Evolutionary conservation across 805 yeast species (phyloP), one percentile per base, ranked within the genome.

Genomic region (Metschnikowia orientalis): DNA sequence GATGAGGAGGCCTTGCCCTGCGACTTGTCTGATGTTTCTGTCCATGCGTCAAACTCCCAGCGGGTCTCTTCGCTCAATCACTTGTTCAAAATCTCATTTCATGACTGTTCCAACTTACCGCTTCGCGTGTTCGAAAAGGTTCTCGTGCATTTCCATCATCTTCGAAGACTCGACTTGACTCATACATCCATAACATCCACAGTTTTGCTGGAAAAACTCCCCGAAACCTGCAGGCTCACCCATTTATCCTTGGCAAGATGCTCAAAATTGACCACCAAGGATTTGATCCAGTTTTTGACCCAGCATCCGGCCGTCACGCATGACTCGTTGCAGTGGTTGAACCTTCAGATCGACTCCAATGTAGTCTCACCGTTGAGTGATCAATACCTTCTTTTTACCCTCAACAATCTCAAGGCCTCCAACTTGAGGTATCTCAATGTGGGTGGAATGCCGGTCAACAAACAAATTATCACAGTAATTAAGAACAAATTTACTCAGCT

Each of bases 101-200:
- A 88, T 58, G 95, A 87, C 50, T 89, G 97, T 55, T 79, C 92
- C 2, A 86, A 84, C 43, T 63, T 88, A 23, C 71, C 85, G 4
- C 57, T 74, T 5, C 67, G 65, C n/a, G 70, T 71, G 0, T 73
- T 83, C 36, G 65, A 65, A 16, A 70, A 68, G 32, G 53, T 84
- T 8, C 61, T 89, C 18, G 80, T 83, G 2, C 72, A 69, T 30
- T 60, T 81, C 28, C 60, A 66, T 16, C 63, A 68, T 38, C 59
- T 88, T 32, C 74, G 75, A 42, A 73, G 86, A 41, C 61, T 88
- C 18, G 97, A 88, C 53, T 63, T 89, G 30, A 77, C 84, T 10
- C 95, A 86, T 49, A 88, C 96, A 0, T 77, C 81, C 27, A 74
- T 88, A 24, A 77, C 80, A 1, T 78, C 83, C 4, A 66, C 71